Base-by-base conservation (phyloP, 768 basidiomycete species). In the Amanita pseudoporphyria region DNA sequence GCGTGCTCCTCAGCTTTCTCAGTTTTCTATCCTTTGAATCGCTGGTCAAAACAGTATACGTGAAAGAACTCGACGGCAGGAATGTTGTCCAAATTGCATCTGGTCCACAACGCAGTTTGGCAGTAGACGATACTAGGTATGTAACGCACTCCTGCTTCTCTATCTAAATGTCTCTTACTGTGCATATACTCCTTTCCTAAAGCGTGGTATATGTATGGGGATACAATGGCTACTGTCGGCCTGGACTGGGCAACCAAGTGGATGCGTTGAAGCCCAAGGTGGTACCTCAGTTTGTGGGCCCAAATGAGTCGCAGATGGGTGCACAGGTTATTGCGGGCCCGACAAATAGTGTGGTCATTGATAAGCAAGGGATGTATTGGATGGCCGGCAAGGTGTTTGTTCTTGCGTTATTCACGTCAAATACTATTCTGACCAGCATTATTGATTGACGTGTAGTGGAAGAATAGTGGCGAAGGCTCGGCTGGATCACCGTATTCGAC, bases 401-500 rank as follows among this genome's bases (percentile, higher is more conserved):
- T 47, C 45, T 50, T 45, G 44, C 14, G n/a, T 39, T 22, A 26
- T 37, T 16, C 30, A 46, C 47, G 10, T 22, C n/a, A 14, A 12
- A 3, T 41, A 48, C 13, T 49, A 52, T 38, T 40, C 14, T 31
- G 37, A 48, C 18, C 22, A n/a, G n/a, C n/a, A 51, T 52, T 57
- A 1, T 28, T 28, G 26, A 7, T 28, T 45, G n/a, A n/a, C n/a
- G n/a, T 28, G 31, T 63, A 92, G 80, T 98, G 89, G 88, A 97
- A 97, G 66, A 88, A 83, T 55, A 92, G 90, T 5, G 94, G 94
- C 9, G 94, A 96, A 65, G 87, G 90, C 21, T 93, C 92, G n/a
- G 78, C 78, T 13, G 90, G 90, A 9, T 90, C 87, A 21, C 89
- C 90, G 0, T 94, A 84, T 62, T 90, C 90, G 0, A 78, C 82